Evolutionary conservation across 495 filamentous ascomycete species (phyloP).

Genomic region (Penicillium macrosclerotiorum): DNA sequence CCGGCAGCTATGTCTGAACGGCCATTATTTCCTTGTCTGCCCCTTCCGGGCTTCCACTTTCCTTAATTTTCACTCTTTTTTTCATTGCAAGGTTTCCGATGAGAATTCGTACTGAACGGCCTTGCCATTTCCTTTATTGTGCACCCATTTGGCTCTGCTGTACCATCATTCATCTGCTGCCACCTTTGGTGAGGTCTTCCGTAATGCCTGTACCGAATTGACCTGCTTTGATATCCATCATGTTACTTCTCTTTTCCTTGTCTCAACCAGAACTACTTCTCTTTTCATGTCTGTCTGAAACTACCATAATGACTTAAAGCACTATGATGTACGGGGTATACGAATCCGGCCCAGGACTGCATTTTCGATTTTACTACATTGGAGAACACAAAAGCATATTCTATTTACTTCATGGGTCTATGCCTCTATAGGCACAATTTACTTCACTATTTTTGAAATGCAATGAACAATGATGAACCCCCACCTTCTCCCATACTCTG

Average conservation of each 20-base stretch:
- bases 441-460: no score
- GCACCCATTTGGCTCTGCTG: no score
- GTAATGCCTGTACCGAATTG: no score
- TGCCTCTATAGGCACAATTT: no score
- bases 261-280: background rate
- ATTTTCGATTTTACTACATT: constrained; percentile 2
- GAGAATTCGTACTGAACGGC: no score
- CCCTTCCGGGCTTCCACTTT: constrained; percentile 5
- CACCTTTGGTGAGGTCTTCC: no score
- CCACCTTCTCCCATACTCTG: background rate
- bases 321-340: constrained; percentile 9
- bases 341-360: constrained; percentile 7
- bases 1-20: background rate
- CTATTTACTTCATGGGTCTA: no score
- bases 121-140: background rate
- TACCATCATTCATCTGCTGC: no score
- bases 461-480: constrained; percentile 1
- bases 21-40: background rate
- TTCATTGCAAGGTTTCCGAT: no score
- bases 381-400: constrained; percentile 12
- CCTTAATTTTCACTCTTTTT: no score
- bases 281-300: constrained; percentile 3
- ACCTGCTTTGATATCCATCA: no score
- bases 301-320: constrained; percentile 12
- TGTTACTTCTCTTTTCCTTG: no score